Conservation (phyloP, 306 rosid genomes). For the Cucurbita pepo region DNA sequence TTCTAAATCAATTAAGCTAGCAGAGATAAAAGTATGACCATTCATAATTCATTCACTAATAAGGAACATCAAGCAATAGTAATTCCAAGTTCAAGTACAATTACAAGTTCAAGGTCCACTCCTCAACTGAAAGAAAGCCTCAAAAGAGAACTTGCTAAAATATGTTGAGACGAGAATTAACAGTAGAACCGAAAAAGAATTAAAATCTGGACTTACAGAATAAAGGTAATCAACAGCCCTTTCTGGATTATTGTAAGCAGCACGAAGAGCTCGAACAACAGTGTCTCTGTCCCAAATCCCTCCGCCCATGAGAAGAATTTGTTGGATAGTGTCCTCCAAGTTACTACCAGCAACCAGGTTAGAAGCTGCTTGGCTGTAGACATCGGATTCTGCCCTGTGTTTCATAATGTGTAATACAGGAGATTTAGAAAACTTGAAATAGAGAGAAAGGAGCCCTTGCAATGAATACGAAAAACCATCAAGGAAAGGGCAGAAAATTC, state of each 20-base stretch:
- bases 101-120: not conserved
- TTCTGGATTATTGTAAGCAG: slow-evolving; percentile 91
- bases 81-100: not conserved
- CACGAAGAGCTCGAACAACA: slow-evolving; percentile 77
- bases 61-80: not conserved
- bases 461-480: not conserved
- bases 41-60: not conserved
- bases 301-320: slow-evolving; percentile 80
- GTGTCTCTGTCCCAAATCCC: slow-evolving; percentile 92
- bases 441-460: not conserved
- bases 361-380: slow-evolving; percentile 79
- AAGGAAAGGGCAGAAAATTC: not conserved
- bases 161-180: not conserved
- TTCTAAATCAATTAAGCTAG: not conserved
- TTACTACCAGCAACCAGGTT: slow-evolving; percentile 74
- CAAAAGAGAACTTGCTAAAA: not conserved
- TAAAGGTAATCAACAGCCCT: slow-evolving; percentile 89
- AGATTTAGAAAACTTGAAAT: not conserved
- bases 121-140: not conserved
- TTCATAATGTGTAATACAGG: not conserved
- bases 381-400: slow-evolving; percentile 48
- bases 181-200: not conserved
- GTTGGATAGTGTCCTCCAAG: slow-evolving; percentile 67
- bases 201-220: slow-evolving; percentile 36
- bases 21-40: not conserved